A percentile compares a stretch with the other conserved stretches of the same genome.
Evolutionary conservation across 2,329 filamentous ascomycete genomes (phyloP).

Genomic region (Trichoderma pleuroti): DNA sequence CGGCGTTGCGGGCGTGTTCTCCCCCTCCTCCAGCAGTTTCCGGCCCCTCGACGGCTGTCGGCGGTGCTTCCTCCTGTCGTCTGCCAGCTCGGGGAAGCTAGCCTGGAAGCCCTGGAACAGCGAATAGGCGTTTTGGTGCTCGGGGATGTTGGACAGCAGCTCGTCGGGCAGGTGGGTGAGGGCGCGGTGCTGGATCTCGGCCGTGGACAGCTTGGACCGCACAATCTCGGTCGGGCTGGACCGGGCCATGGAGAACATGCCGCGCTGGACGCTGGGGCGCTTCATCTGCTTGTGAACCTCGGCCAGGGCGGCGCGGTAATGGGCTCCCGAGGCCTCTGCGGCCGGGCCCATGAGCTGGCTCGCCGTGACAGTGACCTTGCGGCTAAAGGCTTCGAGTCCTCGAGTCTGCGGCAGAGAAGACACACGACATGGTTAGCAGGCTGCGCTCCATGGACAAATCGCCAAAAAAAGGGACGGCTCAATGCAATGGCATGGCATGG

Average conservation of each 20-base stretch:
- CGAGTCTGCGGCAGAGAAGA: slow-evolving; percentile 58
- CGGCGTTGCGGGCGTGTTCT: slow-evolving; percentile 51
- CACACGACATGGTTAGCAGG: not conserved
- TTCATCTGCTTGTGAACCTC: slow-evolving; percentile 87
- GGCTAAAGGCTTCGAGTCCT: slow-evolving; percentile 85
- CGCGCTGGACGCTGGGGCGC: slow-evolving; percentile 78
- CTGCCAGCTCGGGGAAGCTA: slow-evolving; percentile 68
- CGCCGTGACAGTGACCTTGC: slow-evolving; percentile 92
- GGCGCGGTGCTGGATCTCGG: slow-evolving; percentile 92
- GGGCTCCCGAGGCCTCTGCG: slow-evolving; percentile 49
- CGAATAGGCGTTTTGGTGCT: slow-evolving; percentile 80
- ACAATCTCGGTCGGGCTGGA: slow-evolving; percentile 93
- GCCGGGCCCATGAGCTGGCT: slow-evolving; percentile 78
- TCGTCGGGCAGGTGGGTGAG: slow-evolving; percentile 87
- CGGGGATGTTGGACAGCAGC: slow-evolving; percentile 82
- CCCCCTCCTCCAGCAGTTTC: slow-evolving; percentile 68
- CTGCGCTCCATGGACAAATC: slow-evolving; percentile 26
- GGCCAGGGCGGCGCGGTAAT: slow-evolving; percentile 84
- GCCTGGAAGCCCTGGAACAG: slow-evolving; percentile 97
- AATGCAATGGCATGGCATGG: not conserved
- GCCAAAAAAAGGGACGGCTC: slow-evolving; percentile 29
- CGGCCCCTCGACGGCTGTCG: slow-evolving; percentile 70
- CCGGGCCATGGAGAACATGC: slow-evolving; percentile 85
- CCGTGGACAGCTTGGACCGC: slow-evolving; percentile 81
- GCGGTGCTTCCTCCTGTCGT: slow-evolving; percentile 67